Conservation (phyloP, 352 stramenopile genomes). For the Globisporangium perplexum region DNA sequence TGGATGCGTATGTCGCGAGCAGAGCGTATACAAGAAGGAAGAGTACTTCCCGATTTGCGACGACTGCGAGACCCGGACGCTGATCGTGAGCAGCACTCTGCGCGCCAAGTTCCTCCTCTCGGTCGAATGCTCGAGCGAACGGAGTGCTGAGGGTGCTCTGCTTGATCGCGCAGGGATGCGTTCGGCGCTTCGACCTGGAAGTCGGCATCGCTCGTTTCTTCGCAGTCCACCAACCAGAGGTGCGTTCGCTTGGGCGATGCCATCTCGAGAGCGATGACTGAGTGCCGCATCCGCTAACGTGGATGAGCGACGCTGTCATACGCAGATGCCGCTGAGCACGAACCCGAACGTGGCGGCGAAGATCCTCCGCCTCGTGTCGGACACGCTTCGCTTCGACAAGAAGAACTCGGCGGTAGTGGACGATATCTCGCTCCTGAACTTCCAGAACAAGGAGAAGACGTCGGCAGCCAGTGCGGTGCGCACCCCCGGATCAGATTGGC, state of each 20-base stretch:
- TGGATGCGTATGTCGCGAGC: not conserved
- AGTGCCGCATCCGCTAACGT: too few species aligned
- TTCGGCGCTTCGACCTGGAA: slow-evolving; percentile 74
- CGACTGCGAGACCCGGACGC: slow-evolving; percentile 31
- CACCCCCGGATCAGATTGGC: too few species aligned
- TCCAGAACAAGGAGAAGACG: slow-evolving; percentile 43
- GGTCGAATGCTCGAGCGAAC: too few species aligned
- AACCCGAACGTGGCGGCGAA: slow-evolving; percentile 56
- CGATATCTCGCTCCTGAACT: slow-evolving; percentile 68
- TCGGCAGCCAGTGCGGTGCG: slow-evolving; percentile 41
- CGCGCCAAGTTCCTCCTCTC: not conserved
- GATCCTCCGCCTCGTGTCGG: slow-evolving; percentile 66
- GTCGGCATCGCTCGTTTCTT: slow-evolving; percentile 73
- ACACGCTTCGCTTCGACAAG: slow-evolving; percentile 67
- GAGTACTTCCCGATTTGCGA: slow-evolving; percentile 82
- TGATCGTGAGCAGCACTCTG: slow-evolving; percentile 33
- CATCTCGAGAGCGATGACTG: not conserved
- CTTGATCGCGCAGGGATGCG: slow-evolving; percentile 30
- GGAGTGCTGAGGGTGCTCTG: not conserved
- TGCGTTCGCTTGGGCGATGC: slow-evolving; percentile 3
- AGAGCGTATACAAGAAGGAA: slow-evolving; percentile 71
- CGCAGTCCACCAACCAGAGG: slow-evolving; percentile 56
- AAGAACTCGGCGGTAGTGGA: slow-evolving; percentile 55
- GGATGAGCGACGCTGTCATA: not conserved
- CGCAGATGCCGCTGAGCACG: slow-evolving; percentile 53